A percentile compares a stretch with the other conserved stretches of the same genome.
phyloP scores from a whole-genome alignment of 805 yeast genomes.

The Schizosaccharomyces lindneri region DNA sequence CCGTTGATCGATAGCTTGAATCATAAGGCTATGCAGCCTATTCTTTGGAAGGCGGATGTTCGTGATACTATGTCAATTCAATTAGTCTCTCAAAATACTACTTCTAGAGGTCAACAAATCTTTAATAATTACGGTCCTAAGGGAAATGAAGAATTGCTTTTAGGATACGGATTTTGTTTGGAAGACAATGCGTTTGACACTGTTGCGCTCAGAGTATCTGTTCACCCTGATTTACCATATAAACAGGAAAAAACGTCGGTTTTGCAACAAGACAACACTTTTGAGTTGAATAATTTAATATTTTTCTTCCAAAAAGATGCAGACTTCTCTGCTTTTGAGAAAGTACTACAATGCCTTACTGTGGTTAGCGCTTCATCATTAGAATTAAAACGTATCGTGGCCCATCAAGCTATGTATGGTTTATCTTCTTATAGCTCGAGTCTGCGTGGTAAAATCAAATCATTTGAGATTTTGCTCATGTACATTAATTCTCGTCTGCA shows the following conservation, averaged over 20 bases:
- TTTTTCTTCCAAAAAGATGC: background rate
- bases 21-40: conserved; percentile 36
- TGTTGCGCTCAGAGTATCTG: conserved; percentile 31
- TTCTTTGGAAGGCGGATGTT: conserved; percentile 30
- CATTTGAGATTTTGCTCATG: background rate
- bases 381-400: background rate
- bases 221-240: background rate
- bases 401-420: background rate
- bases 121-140: conserved; percentile 73
- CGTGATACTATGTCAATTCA: conserved; percentile 6
- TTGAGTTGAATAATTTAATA: background rate
- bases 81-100: conserved; percentile 13
- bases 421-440: background rate
- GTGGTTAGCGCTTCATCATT: background rate
- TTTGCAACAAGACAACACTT: background rate
- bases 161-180: conserved; percentile 61
- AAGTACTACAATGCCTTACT: conserved; percentile 2
- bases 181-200: conserved; percentile 29
- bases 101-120: conserved; percentile 23
- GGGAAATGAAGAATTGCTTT: conserved; percentile 55
- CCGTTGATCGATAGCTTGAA: conserved; percentile 65
- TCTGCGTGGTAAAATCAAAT: background rate
- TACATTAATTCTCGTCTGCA: background rate
- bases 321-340: conserved; percentile 10
- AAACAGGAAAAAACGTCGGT: background rate